phyloP scores from a whole-genome alignment of 371 early-diverging fungal species.

The Hamiltosporidium magnivora region DNA sequence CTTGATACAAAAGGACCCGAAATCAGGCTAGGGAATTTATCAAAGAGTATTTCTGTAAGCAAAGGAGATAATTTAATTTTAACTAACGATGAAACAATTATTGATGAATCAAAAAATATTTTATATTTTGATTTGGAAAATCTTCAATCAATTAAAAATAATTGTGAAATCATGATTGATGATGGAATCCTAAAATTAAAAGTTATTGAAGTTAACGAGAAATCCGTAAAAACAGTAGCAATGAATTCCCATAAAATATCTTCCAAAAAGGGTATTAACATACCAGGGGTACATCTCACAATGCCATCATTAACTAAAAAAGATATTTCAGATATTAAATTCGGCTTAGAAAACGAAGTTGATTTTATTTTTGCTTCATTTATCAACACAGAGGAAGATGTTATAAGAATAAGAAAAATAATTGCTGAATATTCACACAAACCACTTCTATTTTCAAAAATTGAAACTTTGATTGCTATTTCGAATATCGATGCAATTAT shows the following conservation, averaged over 20 bases:
- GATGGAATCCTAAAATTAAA: constrained; percentile 37
- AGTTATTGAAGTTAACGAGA: constrained; percentile 14
- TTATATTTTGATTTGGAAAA: constrained; percentile 16
- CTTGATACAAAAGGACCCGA: constrained; percentile 56
- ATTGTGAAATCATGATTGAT: constrained; percentile 31
- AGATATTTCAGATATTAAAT: constrained; percentile 37
- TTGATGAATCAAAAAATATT: too few species aligned
- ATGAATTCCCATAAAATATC: constrained; percentile 17
- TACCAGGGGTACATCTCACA: constrained; percentile 23
- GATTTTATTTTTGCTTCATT: constrained; percentile 54
- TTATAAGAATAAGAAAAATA: constrained; percentile 50
- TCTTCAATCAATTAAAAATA: constrained; percentile 10
- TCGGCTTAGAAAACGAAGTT: constrained; percentile 33
- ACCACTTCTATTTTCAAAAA: constrained; percentile 55
- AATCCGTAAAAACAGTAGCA: constrained; percentile 20
- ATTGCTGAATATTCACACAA: constrained; percentile 1
- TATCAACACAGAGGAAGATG: constrained; percentile 19
- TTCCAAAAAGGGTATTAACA: constrained; percentile 39
- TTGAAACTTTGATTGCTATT: constrained; percentile 80
- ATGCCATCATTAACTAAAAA: constrained; percentile 19
- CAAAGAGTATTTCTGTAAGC: background rate
- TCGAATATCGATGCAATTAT: constrained; percentile 89
- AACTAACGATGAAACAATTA: constrained; percentile 2
- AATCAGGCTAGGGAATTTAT: constrained; percentile 26
- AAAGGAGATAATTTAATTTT: constrained; percentile 28